Base-by-base conservation (phyloP, 768 basidiomycete genomes). In the Pholiota microspora region DNA sequence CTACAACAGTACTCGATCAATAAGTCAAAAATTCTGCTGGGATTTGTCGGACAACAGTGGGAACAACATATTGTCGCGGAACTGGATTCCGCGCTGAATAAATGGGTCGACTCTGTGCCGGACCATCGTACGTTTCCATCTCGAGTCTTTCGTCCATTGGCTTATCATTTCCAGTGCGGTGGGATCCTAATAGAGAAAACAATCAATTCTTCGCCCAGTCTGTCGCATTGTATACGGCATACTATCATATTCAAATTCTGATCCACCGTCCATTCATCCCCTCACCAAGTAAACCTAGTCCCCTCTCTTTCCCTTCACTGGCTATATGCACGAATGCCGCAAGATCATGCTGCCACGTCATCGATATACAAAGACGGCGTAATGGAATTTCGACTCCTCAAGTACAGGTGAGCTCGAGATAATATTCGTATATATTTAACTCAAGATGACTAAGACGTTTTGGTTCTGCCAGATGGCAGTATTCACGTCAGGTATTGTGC, bases 1-100 rank as follows among this genome's bases (percentile, higher is more conserved):
- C n/a, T n/a, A n/a, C n/a, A n/a, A n/a, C n/a, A 91, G 89, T 94
- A 93, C 65, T 86, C 90, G n/a, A 89, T 91, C 60, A 89, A 88
- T 64, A 88, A 86, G 62, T 83, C 83, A 0, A 86, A 87, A 62
- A 69, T 83, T 7, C 67, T 82, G 1, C 74, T 88, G 4, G 87
- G 86, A 12, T 81, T 84, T 57, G 79, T 80, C 3, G 85, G 83
- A 1, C 53, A 71, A 56, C 57, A 84, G 53, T 89, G 87, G 88
- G 86, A 88, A 54, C 80, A 88, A 49, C 72, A 79, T 53, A 80
- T 86, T 32, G 85, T 90, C 1, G 79, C 85, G 7, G 85, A 88
- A 54, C 68, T 91, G 1, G 87, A 91, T 64, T 86, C 85, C 2
- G 81, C 83, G 0, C 69, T 91, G 31, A 89, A 89, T 61, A 77